phyloP scores from a whole-genome alignment of 75 land plant genomes.

The Adiantum capillusveneris region DNA sequence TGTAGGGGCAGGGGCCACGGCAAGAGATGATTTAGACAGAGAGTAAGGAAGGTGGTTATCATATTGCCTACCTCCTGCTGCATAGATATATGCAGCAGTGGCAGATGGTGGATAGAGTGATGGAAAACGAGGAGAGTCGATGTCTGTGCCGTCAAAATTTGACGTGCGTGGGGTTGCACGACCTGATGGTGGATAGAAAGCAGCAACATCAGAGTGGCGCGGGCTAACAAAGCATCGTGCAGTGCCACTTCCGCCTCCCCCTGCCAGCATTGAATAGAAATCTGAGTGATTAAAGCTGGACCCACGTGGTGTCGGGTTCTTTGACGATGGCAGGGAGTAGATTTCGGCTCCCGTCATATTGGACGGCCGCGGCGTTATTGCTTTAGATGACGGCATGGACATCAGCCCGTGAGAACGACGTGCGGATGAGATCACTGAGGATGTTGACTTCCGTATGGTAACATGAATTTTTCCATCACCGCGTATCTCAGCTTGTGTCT shows the following conservation, averaged over 20 bases:
- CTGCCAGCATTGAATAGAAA: constrained; percentile 68
- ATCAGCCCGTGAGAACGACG: background rate
- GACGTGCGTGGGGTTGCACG: constrained; percentile 1
- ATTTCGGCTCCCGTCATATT: constrained; percentile 89
- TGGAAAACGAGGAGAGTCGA: background rate
- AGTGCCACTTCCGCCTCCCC: constrained; percentile 15
- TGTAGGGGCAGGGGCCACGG: background rate
- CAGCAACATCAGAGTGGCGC: background rate
- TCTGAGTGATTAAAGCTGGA: constrained; percentile 84
- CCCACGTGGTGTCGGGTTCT: constrained; percentile 71
- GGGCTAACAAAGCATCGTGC: constrained; percentile 12
- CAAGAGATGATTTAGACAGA: background rate
- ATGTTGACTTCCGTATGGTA: constrained; percentile 71
- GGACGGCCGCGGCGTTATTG: constrained; percentile 48
- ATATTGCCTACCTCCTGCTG: background rate
- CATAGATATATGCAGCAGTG: background rate
- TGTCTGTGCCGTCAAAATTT: background rate
- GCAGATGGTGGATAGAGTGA: background rate
- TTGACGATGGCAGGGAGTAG: constrained; percentile 71
- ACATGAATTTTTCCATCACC: constrained; percentile 94
- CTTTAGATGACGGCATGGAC: constrained; percentile 10
- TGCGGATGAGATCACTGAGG: constrained; percentile 20
- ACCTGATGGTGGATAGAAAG: background rate
- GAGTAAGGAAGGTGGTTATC: background rate
- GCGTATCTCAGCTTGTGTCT: constrained; percentile 79